Evolutionary conservation across 2,329 filamentous ascomycete genomes (phyloP), one percentile per base, ranked within the genome.

Genomic region (Pseudocercospora musae): DNA sequence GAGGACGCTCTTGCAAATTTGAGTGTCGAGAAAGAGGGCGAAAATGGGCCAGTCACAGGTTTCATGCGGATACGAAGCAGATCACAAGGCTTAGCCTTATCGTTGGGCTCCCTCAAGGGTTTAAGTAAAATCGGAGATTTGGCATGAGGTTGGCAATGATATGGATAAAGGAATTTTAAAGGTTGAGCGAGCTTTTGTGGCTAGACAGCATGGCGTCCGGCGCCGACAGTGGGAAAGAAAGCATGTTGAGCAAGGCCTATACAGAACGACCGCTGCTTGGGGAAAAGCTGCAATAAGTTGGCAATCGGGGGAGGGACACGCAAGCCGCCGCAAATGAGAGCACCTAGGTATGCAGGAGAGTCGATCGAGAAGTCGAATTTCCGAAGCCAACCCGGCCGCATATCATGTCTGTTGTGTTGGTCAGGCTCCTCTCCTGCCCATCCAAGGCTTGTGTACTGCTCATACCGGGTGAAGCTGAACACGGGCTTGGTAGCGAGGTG

Each of bases 41-140:
- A 96, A 25, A 89, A 96, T 73, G 95, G 95, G 23, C 92, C 92
- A 5, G 94, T 99, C 66, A 97, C 94, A 46, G 95, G 95, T 49
- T 99, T 99, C 78, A 93, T 99, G 67, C 89, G 95, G 76, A 99
- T 99, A 85, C 88, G 95, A 79, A 97, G 93, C 82, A 89, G 95
- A 75, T 96, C 92, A 40, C 95, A 99, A 80, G 95, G 95, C 54
- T 82, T 99, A 73, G 95, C 95, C 10, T 81, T 99, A 70, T 97
- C 94, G 79, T 81, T 99, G 67, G 95, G 95, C 31, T 96, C 92
- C 55, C 82, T 99, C 73, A 99, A 98, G 81, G 95, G 95, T 1
- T 81, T 99, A 66, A 96, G 93, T 81, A 95, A 94, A 79, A 75
- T 76, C 66, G 75, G 73, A 29, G 75, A 77, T 63, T 63, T 71